phyloP scores from a whole-genome alignment of 176 grass and related monocot genomes.

The Triticum turgidum region DNA sequence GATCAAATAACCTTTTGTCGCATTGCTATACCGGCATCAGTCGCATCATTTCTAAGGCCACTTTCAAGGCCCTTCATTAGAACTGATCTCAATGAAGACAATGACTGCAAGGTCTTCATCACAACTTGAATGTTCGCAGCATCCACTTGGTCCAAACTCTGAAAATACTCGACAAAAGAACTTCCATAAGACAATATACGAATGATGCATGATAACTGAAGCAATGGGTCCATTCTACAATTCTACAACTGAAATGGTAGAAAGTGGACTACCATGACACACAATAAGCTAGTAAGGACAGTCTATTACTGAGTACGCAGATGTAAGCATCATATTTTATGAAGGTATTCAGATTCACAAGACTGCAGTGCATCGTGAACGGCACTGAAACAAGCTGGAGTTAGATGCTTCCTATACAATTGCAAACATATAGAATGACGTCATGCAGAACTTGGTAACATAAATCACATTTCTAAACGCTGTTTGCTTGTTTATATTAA shows the following conservation, averaged over 20 bases:
- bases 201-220: not conserved
- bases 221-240: not conserved
- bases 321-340: slow-evolving; percentile 1
- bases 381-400: not conserved
- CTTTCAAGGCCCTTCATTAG: slow-evolving; percentile 90
- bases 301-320: not conserved
- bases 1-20: slow-evolving; percentile 78
- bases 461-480: not conserved
- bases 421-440: slow-evolving; percentile 20
- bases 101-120: slow-evolving; percentile 66
- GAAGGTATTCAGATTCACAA: slow-evolving; percentile 2
- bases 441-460: not conserved
- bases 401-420: not conserved
- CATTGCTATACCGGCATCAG: slow-evolving; percentile 92
- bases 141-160: slow-evolving; percentile 71
- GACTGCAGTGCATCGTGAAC: not conserved
- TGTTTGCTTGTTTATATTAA: slow-evolving; percentile 15
- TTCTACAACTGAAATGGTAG: slow-evolving; percentile 12
- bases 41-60: slow-evolving; percentile 90
- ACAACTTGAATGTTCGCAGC: slow-evolving; percentile 55
- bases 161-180: slow-evolving; percentile 39
- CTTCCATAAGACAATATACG: slow-evolving; percentile 3
- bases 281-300: not conserved
- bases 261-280: slow-evolving; percentile 4
- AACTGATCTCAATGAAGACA: slow-evolving; percentile 64